Percentiles rank a stretch among this genome's conserved stretches.
These are phyloP conservation scores for Piper longum DNA, from an alignment of 164 flowering plant genomes.

Conservation along the genomic window DNA sequence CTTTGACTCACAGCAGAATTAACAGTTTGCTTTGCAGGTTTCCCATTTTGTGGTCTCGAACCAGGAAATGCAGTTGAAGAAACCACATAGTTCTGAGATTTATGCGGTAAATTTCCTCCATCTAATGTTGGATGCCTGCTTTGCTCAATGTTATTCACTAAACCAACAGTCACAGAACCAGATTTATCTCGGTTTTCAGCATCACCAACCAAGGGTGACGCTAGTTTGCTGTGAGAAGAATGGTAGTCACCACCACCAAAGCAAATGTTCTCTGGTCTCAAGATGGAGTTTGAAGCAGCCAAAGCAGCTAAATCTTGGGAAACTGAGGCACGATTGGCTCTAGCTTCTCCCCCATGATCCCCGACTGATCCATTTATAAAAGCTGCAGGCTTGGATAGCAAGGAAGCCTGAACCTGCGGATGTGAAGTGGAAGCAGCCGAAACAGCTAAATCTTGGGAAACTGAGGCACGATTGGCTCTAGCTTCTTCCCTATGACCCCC, in stretches of 20 bases:
- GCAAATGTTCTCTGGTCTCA: slow-evolving; percentile 10
- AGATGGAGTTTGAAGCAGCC: slow-evolving; percentile 19
- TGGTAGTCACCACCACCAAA: not conserved
- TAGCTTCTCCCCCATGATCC: slow-evolving; percentile 19
- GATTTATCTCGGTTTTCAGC: slow-evolving; percentile 56
- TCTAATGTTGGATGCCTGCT: slow-evolving; percentile 37
- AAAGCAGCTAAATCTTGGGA: slow-evolving; percentile 26
- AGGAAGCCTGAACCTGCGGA: slow-evolving; percentile 23
- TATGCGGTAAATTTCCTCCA: slow-evolving; percentile 24
- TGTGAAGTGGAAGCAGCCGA: slow-evolving; percentile 37
- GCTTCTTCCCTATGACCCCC: slow-evolving; percentile 20
- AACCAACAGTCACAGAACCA: slow-evolving; percentile 55
- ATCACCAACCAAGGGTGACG: slow-evolving; percentile 23
- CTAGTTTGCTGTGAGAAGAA: slow-evolving; percentile 15
- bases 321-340: slow-evolving; percentile 16
- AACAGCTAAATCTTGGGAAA: slow-evolving; percentile 20
- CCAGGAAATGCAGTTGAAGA: slow-evolving; percentile 31
- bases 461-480: slow-evolving; percentile 16
- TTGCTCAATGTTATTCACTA: slow-evolving; percentile 50
- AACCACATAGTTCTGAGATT: slow-evolving; percentile 30
- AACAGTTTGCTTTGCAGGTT: slow-evolving; percentile 27
- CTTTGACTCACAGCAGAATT: slow-evolving; percentile 21
- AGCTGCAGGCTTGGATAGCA: slow-evolving; percentile 23
- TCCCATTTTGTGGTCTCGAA: slow-evolving; percentile 29
- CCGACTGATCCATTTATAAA: slow-evolving; percentile 17